Conservation (phyloP, 2,329 filamentous ascomycete species). For the Aspergillus latus region DNA sequence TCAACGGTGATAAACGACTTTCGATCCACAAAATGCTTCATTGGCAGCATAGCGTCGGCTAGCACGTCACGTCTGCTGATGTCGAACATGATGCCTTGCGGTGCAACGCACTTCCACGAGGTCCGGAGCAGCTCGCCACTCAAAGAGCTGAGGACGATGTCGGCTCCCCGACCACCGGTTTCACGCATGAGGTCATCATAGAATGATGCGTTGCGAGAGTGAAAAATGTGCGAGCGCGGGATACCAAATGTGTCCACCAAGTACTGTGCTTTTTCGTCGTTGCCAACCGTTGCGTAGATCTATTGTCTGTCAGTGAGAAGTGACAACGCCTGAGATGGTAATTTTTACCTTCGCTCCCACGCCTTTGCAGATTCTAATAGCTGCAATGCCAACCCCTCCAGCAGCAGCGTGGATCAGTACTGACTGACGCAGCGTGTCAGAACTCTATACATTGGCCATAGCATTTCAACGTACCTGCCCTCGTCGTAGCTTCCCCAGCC, state of each 20-base stretch:
- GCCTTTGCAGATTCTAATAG: slow-evolving; percentile 20
- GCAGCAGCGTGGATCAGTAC: slow-evolving; percentile 26
- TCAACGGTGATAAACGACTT: slow-evolving; percentile 15
- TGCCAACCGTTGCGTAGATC: slow-evolving; percentile 26
- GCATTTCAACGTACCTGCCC: not conserved
- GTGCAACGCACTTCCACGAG: slow-evolving; percentile 29
- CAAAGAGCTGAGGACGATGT: slow-evolving; percentile 32
- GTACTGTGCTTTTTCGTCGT: slow-evolving; percentile 23
- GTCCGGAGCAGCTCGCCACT: slow-evolving; percentile 29
- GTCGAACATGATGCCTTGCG: slow-evolving; percentile 9
- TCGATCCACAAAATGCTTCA: slow-evolving; percentile 21
- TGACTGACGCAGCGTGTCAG: not conserved
- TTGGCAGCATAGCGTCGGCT: slow-evolving; percentile 17
- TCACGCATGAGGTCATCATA: slow-evolving; percentile 16
- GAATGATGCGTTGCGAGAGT: slow-evolving; percentile 26
- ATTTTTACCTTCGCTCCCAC: not conserved
- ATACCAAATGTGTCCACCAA: slow-evolving; percentile 19
- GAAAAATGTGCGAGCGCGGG: slow-evolving; percentile 25
- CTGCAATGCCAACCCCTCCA: slow-evolving; percentile 24
- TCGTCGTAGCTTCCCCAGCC: not conserved
- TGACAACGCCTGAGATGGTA: not conserved
- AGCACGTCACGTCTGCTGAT: slow-evolving; percentile 5
- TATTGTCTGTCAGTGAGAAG: not conserved
- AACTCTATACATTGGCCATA: too few species aligned
- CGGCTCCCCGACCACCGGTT: slow-evolving; percentile 26